These are phyloP conservation scores for Solanum tarijense DNA, from an alignment of 257 asterid genomes.

Conservation along the genomic window DNA sequence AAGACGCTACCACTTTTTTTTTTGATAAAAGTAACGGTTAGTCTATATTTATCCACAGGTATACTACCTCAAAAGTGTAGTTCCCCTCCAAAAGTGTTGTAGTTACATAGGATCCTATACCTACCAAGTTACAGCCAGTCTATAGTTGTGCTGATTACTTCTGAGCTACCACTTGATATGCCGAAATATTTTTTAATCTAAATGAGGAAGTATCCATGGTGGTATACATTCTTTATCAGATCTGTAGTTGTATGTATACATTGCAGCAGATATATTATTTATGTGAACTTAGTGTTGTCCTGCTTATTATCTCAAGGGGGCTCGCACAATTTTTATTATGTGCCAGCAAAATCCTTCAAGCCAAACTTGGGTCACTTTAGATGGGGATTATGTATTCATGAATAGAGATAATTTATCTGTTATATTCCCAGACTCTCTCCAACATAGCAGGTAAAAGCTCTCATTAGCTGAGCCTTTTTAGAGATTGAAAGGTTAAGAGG, in stretches of 20 bases:
- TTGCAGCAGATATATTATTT: background rate
- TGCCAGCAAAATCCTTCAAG: background rate
- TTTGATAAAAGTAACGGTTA: too few relatives aligned
- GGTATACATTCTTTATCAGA: background rate
- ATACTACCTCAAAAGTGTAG: too few relatives aligned
- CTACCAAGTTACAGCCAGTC: too few relatives aligned
- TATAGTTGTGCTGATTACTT: too few relatives aligned
- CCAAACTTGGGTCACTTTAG: background rate
- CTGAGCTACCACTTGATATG: background rate
- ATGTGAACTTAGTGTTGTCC: background rate
- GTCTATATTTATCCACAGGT: too few relatives aligned
- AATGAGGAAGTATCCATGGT: background rate
- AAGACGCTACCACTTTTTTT: background rate
- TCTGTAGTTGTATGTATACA: background rate
- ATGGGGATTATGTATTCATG: background rate
- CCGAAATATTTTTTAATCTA: background rate
- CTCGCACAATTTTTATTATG: background rate
- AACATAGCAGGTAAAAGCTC: background rate
- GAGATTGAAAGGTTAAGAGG: background rate
- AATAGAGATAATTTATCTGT: background rate
- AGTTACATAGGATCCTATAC: too few relatives aligned
- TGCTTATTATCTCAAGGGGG: background rate
- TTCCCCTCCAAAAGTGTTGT: too few relatives aligned
- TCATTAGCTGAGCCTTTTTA: background rate
- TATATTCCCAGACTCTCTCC: background rate